Percentiles rank a stretch among this genome's conserved stretches.
phyloP scores from a whole-genome alignment of 768 basidiomycete species.

The Mycena rebaudengoi region DNA sequence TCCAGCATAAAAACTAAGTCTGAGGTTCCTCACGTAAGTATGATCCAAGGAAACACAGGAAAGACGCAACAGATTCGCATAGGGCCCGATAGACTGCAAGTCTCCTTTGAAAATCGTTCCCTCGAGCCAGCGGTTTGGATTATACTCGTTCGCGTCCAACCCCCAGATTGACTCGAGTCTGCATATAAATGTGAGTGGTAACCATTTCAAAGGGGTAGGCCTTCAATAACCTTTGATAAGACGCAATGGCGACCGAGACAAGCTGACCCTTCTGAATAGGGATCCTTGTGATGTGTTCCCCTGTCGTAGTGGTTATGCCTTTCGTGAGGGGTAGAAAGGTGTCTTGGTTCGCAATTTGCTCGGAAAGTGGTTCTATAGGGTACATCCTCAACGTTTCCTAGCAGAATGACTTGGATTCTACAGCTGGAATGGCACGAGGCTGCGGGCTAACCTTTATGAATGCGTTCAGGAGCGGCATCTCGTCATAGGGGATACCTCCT shows the following conservation, averaged over 20 bases:
- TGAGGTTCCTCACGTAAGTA: background rate
- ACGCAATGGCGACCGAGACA: background rate
- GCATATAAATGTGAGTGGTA: background rate
- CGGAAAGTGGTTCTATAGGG: background rate
- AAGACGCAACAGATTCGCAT: conserved; percentile 19
- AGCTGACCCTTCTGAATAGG: conserved; percentile 10
- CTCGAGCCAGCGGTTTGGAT: conserved; percentile 3
- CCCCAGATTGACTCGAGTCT: conserved; percentile 14
- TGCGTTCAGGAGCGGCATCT: conserved; percentile 17
- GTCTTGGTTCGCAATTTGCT: conserved; percentile 4
- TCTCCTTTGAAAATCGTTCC: background rate
- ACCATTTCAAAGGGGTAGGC: background rate
- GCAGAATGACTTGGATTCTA: background rate
- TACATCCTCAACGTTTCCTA: conserved; percentile 18
- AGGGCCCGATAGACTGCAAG: conserved; percentile 7
- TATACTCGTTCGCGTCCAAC: conserved; percentile 6
- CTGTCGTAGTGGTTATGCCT: background rate
- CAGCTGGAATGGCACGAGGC: background rate
- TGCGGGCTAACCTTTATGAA: conserved; percentile 16
- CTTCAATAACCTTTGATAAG: conserved; percentile 13
- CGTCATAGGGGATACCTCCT: background rate
- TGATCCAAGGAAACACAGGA: background rate
- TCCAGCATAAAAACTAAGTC: conserved; percentile 8
- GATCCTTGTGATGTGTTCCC: background rate
- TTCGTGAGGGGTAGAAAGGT: background rate